phyloP scores from a whole-genome alignment of 2,329 filamentous ascomycete genomes.

The Colletotrichum destructivum region DNA sequence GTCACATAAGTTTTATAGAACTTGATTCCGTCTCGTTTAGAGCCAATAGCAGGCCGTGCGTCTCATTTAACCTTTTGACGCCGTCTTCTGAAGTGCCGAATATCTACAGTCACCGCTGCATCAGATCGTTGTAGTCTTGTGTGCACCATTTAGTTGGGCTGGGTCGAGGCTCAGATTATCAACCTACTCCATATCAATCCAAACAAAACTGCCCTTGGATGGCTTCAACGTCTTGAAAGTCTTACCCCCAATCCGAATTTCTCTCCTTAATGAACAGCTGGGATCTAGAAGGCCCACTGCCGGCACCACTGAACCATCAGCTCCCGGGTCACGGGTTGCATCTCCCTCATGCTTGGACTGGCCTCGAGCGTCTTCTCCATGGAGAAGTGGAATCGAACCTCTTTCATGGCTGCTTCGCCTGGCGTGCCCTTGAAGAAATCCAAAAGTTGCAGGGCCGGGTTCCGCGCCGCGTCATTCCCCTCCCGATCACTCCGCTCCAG shows the following conservation, averaged over 20 bases:
- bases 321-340: slow-evolving; percentile 57
- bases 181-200: no score
- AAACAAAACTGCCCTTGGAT: no score
- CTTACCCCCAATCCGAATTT: background rate
- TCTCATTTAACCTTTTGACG: no score
- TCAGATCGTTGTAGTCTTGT: no score
- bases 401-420: background rate
- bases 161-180: no score
- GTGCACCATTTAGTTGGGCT: no score
- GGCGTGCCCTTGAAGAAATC: slow-evolving; percentile 61
- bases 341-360: slow-evolving; percentile 58
- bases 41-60: no score
- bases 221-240: no score
- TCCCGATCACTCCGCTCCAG: slow-evolving; percentile 55
- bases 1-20: no score
- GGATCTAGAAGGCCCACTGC: slow-evolving; percentile 56
- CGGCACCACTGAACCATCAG: slow-evolving; percentile 64
- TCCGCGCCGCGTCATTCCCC: slow-evolving; percentile 55
- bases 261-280: background rate
- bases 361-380: slow-evolving; percentile 55
- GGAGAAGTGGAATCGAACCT: slow-evolving; percentile 54
- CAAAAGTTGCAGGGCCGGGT: slow-evolving; percentile 66
- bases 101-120: no score
- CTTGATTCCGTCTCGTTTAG: no score
- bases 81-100: no score